These are phyloP conservation scores for Psilocybe tampanensis DNA, from an alignment of 768 basidiomycete species.

Conservation along the genomic window DNA sequence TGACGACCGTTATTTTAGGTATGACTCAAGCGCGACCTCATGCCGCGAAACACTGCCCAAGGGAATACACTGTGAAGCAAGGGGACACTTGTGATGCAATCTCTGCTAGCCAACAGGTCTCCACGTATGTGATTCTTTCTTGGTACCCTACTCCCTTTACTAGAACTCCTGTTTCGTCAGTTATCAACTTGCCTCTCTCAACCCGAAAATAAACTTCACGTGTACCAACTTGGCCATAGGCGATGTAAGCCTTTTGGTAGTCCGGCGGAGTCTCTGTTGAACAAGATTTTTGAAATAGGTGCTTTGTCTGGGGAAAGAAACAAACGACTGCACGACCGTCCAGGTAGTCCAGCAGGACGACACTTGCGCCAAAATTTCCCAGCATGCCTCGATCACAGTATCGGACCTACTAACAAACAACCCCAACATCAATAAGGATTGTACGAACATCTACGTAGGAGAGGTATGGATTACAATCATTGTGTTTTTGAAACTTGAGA, in stretches of 20 bases:
- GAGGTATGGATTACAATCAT: no score
- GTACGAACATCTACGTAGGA: background rate
- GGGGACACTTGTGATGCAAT: conserved; percentile 60
- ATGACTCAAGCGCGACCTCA: background rate
- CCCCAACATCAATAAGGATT: background rate
- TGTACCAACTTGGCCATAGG: conserved; percentile 59
- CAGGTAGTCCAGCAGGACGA: background rate
- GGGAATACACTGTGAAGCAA: conserved; percentile 46
- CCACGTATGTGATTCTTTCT: conserved; percentile 35
- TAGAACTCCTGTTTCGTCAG: conserved; percentile 23
- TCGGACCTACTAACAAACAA: background rate
- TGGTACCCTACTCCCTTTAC: background rate
- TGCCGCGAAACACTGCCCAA: conserved; percentile 36
- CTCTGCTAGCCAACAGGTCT: conserved; percentile 43
- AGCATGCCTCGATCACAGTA: background rate
- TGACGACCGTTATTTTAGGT: no score
- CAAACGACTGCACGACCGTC: background rate
- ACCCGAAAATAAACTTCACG: conserved; percentile 44
- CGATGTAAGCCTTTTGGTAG: conserved; percentile 34
- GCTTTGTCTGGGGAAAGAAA: background rate
- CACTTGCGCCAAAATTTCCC: background rate
- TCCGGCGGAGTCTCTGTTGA: background rate
- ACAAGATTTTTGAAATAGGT: background rate
- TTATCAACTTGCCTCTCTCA: conserved; percentile 58
- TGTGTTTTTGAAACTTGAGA: no score